Conservation (phyloP, 495 filamentous ascomycete genomes). For the Penicillium manginii region DNA sequence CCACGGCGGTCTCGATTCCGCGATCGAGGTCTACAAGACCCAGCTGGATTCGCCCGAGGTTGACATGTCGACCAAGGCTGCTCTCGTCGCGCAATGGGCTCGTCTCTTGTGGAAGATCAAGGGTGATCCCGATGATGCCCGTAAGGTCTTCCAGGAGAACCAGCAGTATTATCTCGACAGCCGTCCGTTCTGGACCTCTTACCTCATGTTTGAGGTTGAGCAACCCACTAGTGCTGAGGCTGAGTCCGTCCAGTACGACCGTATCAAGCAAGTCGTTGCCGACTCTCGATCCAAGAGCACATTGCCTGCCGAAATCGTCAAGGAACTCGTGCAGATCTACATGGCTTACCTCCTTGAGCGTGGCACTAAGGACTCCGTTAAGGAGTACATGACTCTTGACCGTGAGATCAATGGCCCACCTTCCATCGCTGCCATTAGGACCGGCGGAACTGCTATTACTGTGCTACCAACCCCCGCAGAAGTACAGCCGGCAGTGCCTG, state of each 20-base stretch:
- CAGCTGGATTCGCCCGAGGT: conserved; percentile 74
- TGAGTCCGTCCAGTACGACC: conserved; percentile 67
- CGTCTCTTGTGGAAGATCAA: conserved; percentile 88
- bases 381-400: conserved; percentile 84
- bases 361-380: conserved; percentile 80
- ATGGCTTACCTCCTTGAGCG: conserved; percentile 84
- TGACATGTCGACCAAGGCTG: conserved; percentile 82
- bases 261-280: conserved; percentile 79
- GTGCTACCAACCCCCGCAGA: conserved; percentile 12
- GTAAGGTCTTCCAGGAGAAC: conserved; percentile 81
- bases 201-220: conserved; percentile 85
- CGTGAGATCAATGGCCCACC: conserved; percentile 77
- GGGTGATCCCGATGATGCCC: conserved; percentile 81
- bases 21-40: conserved; percentile 80
- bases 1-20: conserved; percentile 81
- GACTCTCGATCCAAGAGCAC: conserved; percentile 77
- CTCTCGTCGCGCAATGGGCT: conserved; percentile 89
- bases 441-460: conserved; percentile 30
- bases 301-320: conserved; percentile 67
- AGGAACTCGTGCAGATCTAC: conserved; percentile 78
- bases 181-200: conserved; percentile 89
- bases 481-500: conserved; percentile 15
- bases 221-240: conserved; percentile 74
- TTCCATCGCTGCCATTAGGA: conserved; percentile 42
- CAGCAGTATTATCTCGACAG: conserved; percentile 85